Evolutionary conservation across 306 rosid genomes (phyloP), one percentile per base, ranked within the genome.

Genomic region (Fagus crenata): DNA sequence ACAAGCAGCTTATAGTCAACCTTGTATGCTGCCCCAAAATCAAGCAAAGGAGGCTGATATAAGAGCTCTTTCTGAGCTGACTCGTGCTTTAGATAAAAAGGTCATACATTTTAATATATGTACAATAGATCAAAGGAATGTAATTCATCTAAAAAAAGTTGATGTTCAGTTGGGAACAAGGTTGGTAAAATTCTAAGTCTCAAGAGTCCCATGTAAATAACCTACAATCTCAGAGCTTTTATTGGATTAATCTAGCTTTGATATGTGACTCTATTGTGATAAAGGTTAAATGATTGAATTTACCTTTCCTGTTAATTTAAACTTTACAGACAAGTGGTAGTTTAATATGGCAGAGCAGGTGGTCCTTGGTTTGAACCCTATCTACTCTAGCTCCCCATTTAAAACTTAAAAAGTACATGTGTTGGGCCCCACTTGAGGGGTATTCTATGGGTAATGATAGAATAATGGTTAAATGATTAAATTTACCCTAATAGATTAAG

Each of bases 1-100:
- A n/a, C n/a, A n/a, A n/a, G n/a, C n/a, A n/a, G n/a, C 77, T 22
- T 53, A 76, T 79, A 77, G 75, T 79, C 92, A 85, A 68, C 80
- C 83, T 51, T 80, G 80, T 71, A 59, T 77, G 13, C 73, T 77
- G 79, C 73, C 72, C 72, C 85, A 85, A 55, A 85, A 86, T 84
- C 93, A 88, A 85, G 85, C 88, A 72, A 88, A 82, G 89, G 95
- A 90, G 85, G 93, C 92, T 82, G 95, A 88, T 75, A 75, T 89
- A 70, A 84, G 55, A 63, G 91, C 91, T 77, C 87, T 89, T 69
- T 78, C 89, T 80, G 90, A 88, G 75, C 78, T 91, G 73, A 86
- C 83, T 55, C 78, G 79, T 61, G 85, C 90, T 75, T 88, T 92
- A 43, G 95, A 89, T 85, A 86, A 85, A 79, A 92, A 92, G 95